These are phyloP conservation scores for Neonectria punicea DNA, from an alignment of 2,329 filamentous ascomycete genomes.

Conservation along the genomic window DNA sequence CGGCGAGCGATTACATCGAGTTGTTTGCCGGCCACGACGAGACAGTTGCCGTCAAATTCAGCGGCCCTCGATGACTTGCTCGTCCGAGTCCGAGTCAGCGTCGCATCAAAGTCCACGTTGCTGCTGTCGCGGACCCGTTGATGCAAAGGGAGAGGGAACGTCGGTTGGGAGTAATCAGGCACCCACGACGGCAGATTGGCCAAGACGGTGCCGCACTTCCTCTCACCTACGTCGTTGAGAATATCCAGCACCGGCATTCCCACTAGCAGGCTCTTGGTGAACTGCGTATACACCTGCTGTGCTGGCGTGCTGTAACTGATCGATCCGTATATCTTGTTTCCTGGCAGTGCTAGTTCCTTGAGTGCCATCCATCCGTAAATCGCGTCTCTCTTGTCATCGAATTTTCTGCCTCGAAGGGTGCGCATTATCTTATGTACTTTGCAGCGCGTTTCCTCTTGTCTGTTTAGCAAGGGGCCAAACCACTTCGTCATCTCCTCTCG, in stretches of 20 bases:
- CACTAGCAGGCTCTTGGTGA: neutral
- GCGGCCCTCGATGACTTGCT: neutral
- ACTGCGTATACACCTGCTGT: slow-evolving; percentile 1
- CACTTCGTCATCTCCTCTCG: neutral
- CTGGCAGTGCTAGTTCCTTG: neutral
- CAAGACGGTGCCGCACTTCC: slow-evolving; percentile 9
- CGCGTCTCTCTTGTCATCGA: neutral
- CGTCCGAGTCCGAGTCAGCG: neutral
- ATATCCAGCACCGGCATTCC: slow-evolving; percentile 3
- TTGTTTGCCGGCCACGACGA: slow-evolving; percentile 9
- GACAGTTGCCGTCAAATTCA: slow-evolving; percentile 3
- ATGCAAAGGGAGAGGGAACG: slow-evolving; percentile 11
- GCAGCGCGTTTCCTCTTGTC: neutral
- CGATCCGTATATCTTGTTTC: neutral
- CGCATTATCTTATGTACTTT: neutral
- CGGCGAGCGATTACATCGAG: slow-evolving; percentile 7
- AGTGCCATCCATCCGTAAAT: slow-evolving; percentile 5
- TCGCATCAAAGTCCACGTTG: slow-evolving; percentile 6
- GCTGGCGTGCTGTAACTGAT: neutral
- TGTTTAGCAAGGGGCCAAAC: neutral
- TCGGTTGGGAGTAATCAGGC: slow-evolving; percentile 12
- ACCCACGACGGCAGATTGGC: slow-evolving; percentile 14
- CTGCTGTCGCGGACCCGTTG: neutral
- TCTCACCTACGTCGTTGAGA: slow-evolving; percentile 14
- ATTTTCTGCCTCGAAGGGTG: neutral